Base-by-base conservation (phyloP, 208 protist species). In the Acanthamoeba sp. region DNA sequence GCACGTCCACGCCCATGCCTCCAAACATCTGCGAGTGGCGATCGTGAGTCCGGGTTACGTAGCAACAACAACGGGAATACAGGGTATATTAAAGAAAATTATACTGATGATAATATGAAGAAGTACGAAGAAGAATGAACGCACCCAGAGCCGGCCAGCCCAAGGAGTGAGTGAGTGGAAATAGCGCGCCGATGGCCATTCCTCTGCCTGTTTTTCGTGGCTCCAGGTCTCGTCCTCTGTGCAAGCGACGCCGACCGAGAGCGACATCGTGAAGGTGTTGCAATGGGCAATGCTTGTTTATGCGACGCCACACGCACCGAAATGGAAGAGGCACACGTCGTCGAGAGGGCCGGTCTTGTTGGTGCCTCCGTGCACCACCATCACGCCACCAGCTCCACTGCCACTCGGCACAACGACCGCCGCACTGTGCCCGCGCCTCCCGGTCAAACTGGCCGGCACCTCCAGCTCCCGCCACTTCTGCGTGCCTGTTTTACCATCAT, bases 361-460 rank as follows among this genome's bases (percentile, higher is more conserved):
- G 12, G 45, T 1, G 10, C 78, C 78, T 7, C 78, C 78, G 29
- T 87, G 78, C 40, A 87, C 48, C n/a, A 87, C 78, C 78, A 87
- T 87, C n/a, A 87, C 45, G 24, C 34, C 78, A 10, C 42, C 45
- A 59, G 27, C 12, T 3, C 1, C 45, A 4, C 45, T 50, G 42
- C 1, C 45, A 4, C 27, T 34, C 10, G 12, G 24, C 62, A 2
- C 62, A 14, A 87, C 18, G 0, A 87, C 45, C 0, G 78, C 45
- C 6, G 78, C 78, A 16, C 42, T 9, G 27, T 87, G 78, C 1
- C 78, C 78, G 12, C 42, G 24, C 27, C 78, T 27, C 5, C 7
- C 40, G 0, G 71, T 50, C 18, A 80, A 80, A 27, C 71, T 29
- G 16, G 18, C 40, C 24, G 71, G 40, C 40, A 48, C 71, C 7